Conservation (phyloP, 495 filamentous ascomycete genomes). For the Friedmanniomyces simplex region DNA sequence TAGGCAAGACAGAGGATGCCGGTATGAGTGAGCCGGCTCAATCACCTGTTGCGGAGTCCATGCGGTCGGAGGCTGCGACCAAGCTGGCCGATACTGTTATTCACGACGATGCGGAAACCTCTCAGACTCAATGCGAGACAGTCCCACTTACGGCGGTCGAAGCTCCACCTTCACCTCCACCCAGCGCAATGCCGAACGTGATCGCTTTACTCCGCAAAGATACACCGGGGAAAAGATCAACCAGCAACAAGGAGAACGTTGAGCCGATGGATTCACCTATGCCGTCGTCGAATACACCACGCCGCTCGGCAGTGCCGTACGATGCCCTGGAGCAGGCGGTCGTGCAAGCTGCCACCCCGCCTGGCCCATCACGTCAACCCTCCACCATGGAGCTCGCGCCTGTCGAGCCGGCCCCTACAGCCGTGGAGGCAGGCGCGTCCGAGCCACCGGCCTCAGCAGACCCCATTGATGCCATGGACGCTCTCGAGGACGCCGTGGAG, state of each 20-base stretch:
- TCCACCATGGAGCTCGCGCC: background rate
- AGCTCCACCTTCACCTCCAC: constrained; percentile 12
- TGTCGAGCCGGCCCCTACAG: background rate
- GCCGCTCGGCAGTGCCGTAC: background rate
- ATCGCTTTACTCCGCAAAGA: constrained; percentile 11
- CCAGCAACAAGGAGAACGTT: constrained; percentile 24
- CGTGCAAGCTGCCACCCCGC: constrained; percentile 5
- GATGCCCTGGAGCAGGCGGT: constrained; percentile 15
- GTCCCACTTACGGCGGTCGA: background rate
- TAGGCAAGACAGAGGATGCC: too few species aligned
- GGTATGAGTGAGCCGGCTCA: too few species aligned
- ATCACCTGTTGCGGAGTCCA: too few species aligned
- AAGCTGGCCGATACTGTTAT: too few species aligned
- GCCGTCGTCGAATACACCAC: background rate
- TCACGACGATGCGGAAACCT: background rate
- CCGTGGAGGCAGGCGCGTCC: background rate
- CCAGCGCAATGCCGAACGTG: constrained; percentile 7
- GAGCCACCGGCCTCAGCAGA: constrained; percentile 36
- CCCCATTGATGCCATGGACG: constrained; percentile 57
- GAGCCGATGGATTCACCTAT: constrained; percentile 6
- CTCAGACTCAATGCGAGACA: background rate
- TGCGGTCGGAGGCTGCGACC: too few species aligned
- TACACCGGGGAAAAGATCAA: constrained; percentile 14
- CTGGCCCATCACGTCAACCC: background rate
- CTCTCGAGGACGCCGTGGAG: constrained; percentile 58